These are phyloP conservation scores for Claviceps quebecensis DNA, from an alignment of 2,329 filamentous ascomycete species.

Conservation along the genomic window DNA sequence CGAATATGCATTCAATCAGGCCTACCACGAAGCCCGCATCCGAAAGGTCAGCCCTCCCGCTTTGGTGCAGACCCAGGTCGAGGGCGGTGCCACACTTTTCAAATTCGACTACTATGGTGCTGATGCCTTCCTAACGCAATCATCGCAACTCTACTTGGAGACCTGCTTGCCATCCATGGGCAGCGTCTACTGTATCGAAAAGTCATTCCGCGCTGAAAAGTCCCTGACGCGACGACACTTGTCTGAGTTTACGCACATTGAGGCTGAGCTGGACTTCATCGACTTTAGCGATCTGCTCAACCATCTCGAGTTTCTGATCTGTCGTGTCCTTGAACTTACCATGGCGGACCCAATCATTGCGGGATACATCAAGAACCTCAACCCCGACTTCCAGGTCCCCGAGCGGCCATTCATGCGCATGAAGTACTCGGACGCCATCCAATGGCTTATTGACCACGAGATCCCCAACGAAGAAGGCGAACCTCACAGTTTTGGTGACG, in stretches of 20 bases:
- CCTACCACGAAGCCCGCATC: constrained; percentile 63
- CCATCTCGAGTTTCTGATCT: constrained; percentile 79
- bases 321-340: constrained; percentile 66
- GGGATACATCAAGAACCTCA: constrained; percentile 66
- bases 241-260: constrained; percentile 92
- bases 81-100: constrained; percentile 86
- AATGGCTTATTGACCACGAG: constrained; percentile 81
- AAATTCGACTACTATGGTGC: constrained; percentile 80
- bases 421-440: constrained; percentile 86
- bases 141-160: constrained; percentile 93
- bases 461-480: constrained; percentile 89
- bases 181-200: constrained; percentile 95
- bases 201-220: constrained; percentile 97
- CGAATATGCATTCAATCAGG: constrained; percentile 65
- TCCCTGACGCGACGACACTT: constrained; percentile 86
- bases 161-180: constrained; percentile 82
- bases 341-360: constrained; percentile 61
- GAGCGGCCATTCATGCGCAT: constrained; percentile 83
- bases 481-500: constrained; percentile 83
- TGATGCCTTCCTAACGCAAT: constrained; percentile 87
- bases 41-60: constrained; percentile 80
- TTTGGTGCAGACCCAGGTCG: constrained; percentile 88
- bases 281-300: constrained; percentile 75
- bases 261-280: constrained; percentile 94
- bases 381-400: constrained; percentile 78